These are phyloP conservation scores for Dendrobium officinale DNA, from an alignment of 106 monocot genomes.

Conservation along the genomic window DNA sequence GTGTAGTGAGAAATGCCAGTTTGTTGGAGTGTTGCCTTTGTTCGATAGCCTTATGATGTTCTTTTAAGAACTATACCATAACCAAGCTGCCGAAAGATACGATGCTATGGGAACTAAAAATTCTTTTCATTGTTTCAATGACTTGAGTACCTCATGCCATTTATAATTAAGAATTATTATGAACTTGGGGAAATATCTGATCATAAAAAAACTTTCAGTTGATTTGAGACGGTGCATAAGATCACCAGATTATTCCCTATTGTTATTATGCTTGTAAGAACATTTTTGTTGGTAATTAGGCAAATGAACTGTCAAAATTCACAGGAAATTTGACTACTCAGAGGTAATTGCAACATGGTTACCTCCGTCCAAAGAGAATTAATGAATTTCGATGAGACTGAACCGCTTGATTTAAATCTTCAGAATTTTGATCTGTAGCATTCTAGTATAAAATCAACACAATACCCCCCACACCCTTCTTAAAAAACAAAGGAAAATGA, in stretches of 20 bases:
- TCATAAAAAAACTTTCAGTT: background rate
- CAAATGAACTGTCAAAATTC: background rate
- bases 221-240: background rate
- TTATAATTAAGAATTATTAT: background rate
- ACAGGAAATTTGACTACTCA: background rate
- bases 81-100: background rate
- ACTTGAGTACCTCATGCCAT: background rate
- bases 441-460: too few relatives aligned
- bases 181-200: background rate
- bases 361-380: background rate
- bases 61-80: background rate
- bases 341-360: background rate
- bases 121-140: background rate
- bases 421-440: too few relatives aligned
- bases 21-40: background rate
- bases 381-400: background rate
- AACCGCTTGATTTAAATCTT: too few relatives aligned
- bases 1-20: background rate
- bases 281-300: background rate
- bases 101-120: background rate
- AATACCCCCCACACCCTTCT: too few relatives aligned
- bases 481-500: too few relatives aligned
- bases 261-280: background rate
- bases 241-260: background rate
- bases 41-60: background rate